These are phyloP conservation scores for Basidiobolus meristosporus DNA, from an alignment of 371 early-diverging fungal species.

Conservation along the genomic window DNA sequence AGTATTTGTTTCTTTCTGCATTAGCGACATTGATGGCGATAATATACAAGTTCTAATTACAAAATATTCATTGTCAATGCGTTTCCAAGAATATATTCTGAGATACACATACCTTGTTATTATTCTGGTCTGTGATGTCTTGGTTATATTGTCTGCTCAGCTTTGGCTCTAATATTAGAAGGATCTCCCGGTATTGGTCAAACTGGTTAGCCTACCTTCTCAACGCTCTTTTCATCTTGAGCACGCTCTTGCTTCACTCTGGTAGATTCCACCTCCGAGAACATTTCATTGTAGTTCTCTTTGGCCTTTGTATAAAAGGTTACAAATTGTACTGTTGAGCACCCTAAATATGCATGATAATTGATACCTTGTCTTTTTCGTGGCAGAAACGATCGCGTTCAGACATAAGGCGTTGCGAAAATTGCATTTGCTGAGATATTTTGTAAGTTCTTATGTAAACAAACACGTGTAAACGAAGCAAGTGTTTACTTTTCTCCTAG, in stretches of 20 bases:
- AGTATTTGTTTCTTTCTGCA: slow-evolving; percentile 31
- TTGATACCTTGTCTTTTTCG: slow-evolving; percentile 45
- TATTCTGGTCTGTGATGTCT: slow-evolving; percentile 53
- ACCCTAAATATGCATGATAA: neutral
- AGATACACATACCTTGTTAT: slow-evolving; percentile 34
- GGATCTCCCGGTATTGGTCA: neutral
- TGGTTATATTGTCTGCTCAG: slow-evolving; percentile 29
- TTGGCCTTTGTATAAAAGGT: slow-evolving; percentile 13
- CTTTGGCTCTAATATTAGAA: slow-evolving; percentile 5
- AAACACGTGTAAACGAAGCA: neutral
- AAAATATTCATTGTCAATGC: too few relatives aligned
- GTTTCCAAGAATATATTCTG: too few relatives aligned
- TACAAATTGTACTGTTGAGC: neutral
- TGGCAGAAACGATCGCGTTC: slow-evolving; percentile 40
- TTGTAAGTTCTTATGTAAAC: neutral
- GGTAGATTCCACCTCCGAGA: slow-evolving; percentile 34
- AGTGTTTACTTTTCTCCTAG: slow-evolving; percentile 43
- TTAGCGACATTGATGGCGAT: slow-evolving; percentile 34
- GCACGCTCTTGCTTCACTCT: slow-evolving; percentile 24
- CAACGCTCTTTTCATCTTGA: slow-evolving; percentile 24
- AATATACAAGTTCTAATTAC: slow-evolving; percentile 30
- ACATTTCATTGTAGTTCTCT: slow-evolving; percentile 43
- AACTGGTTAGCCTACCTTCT: slow-evolving; percentile 17
- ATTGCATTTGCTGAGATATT: slow-evolving; percentile 33
- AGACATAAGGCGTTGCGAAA: slow-evolving; percentile 32